These are phyloP conservation scores for Verruconis gallopava DNA, from an alignment of 2,329 filamentous ascomycete species.

Conservation along the genomic window DNA sequence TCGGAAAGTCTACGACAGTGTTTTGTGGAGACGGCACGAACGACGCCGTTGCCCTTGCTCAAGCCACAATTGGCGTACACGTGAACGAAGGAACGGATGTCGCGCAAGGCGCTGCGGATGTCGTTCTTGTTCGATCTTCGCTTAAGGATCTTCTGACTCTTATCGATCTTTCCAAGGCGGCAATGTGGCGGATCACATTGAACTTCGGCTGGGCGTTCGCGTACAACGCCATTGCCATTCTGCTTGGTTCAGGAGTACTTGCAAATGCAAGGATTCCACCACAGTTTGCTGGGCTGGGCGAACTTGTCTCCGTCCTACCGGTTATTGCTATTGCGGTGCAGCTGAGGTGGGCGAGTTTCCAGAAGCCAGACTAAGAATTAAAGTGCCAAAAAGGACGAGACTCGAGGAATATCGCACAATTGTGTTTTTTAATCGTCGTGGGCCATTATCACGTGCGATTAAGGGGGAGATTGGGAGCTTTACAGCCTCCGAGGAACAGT, in stretches of 20 bases:
- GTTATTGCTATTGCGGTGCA: conserved; percentile 47
- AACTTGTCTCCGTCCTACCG: conserved; percentile 61
- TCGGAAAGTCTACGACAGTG: conserved; percentile 34
- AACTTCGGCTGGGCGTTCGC: conserved; percentile 60
- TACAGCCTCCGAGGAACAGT: too few relatives aligned
- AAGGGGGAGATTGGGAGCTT: too few relatives aligned
- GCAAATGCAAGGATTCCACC: conserved; percentile 47
- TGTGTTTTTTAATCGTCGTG: too few relatives aligned
- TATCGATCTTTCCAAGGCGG: conserved; percentile 38
- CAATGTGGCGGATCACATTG: conserved; percentile 35
- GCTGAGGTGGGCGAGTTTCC: conserved; percentile 26
- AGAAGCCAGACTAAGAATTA: too few relatives aligned
- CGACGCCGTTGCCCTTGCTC: conserved; percentile 59
- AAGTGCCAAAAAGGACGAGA: too few relatives aligned
- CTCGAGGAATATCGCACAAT: too few relatives aligned
- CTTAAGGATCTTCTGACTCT: conserved; percentile 45
- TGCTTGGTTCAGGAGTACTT: conserved; percentile 54
- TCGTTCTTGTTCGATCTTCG: conserved; percentile 48
- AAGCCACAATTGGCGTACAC: conserved; percentile 59
- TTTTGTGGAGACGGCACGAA: conserved; percentile 73
- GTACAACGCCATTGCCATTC: conserved; percentile 57
- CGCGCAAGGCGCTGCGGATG: conserved; percentile 53
- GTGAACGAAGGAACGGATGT: conserved; percentile 48
- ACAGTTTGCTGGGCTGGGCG: conserved; percentile 54
- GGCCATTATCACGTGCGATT: too few relatives aligned